Evolutionary conservation across 106 monocot species (phyloP), one percentile per base, ranked within the genome.

Genomic region (Apostasia shenzhenica): DNA sequence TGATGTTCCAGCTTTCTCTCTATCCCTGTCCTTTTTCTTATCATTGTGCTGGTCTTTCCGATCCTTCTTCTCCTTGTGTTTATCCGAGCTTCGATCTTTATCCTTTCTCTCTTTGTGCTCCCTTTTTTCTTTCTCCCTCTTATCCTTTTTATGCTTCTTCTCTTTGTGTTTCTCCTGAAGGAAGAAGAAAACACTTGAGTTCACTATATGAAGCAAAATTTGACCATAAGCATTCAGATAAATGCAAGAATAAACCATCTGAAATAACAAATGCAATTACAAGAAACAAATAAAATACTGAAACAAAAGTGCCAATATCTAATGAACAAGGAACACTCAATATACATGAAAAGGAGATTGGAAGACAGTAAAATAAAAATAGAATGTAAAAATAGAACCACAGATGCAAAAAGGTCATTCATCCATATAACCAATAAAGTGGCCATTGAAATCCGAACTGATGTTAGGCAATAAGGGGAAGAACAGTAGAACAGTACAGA

Each of bases 91-190:
- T 70, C 65, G 69, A 50, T 80, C 72, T 57, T 77, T 75, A 6
- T 78, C 77, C 52, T 75, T 83, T 55, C 67, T 83, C 45, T 81
- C 77, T 80, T 54, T 80, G 45, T 50, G 61, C 54, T 72, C 76
- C 60, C 71, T 77, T 44, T 68, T 73, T 3, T 87, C 83, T 72
- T 72, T 83, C 40, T 80, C 80, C 61, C 67, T 83, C 74, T 83
- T 86, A 55, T 80, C 80, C 68, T 83, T 87, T 59, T 86, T 83
- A 75, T 80, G 79, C 59, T 79, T 79, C 59, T 77, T 87, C 72
- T 77, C 76, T 69, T 68, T 83, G 58, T 67, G 74, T 44, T 83
- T 83, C 56, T 87, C 86, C 86, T 87, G 86, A 77, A 71, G 72
- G 10, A 57, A 45, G 57, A 52, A 72, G 5, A 2, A 26, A 40